These are phyloP conservation scores for Apiospora marii DNA, from an alignment of 2,329 filamentous ascomycete species.

Conservation along the genomic window DNA sequence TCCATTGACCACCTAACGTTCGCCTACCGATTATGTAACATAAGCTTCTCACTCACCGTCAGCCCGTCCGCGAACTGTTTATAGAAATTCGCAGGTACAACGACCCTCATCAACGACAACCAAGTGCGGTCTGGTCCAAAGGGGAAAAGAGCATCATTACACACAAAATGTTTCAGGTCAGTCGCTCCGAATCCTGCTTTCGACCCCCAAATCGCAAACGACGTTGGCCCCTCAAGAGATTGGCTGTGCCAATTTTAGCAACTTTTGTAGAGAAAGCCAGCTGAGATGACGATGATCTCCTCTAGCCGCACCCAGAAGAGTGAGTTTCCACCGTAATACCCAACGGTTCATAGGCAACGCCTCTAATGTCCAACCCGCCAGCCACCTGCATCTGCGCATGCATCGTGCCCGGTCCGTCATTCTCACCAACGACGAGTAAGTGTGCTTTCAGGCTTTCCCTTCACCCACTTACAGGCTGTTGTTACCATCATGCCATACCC, in stretches of 20 bases:
- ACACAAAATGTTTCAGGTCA: conserved; percentile 21
- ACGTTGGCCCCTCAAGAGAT: neutral
- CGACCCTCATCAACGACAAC: neutral
- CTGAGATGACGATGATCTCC: neutral
- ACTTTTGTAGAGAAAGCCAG: neutral
- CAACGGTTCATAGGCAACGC: too few species aligned
- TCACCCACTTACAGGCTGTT: too few species aligned
- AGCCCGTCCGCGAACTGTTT: neutral
- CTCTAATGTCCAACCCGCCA: conserved; percentile 39
- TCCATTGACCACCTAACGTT: neutral
- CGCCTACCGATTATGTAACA: neutral
- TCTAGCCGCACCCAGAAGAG: conserved; percentile 43
- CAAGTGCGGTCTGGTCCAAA: neutral
- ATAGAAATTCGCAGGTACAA: neutral
- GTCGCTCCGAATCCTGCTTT: neutral
- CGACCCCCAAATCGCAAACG: neutral
- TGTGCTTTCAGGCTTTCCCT: neutral
- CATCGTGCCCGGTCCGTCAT: conserved; percentile 86
- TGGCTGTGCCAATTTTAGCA: conserved; percentile 1
- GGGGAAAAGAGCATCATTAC: too few species aligned
- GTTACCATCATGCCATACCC: too few species aligned
- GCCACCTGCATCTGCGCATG: conserved; percentile 79
- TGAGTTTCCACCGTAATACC: conserved; percentile 18
- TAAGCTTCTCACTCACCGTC: neutral
- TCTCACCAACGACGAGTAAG: conserved; percentile 59